These are phyloP conservation scores for Hypoxylon sp. DNA, from an alignment of 2,329 filamentous ascomycete genomes.

Conservation along the genomic window DNA sequence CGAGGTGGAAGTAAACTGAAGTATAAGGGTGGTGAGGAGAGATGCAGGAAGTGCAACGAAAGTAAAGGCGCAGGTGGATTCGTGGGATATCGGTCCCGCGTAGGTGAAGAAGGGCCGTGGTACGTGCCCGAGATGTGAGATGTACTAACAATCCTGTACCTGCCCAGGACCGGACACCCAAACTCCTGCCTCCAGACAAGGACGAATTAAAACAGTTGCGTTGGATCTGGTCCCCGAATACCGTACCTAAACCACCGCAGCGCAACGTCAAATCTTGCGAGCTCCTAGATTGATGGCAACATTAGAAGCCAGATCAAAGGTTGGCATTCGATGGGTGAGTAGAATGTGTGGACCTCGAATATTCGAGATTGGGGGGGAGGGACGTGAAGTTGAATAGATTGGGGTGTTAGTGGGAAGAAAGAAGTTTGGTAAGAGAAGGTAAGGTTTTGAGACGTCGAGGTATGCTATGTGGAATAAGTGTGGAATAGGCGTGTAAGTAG, in stretches of 20 bases:
- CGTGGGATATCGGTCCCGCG: conserved; percentile 20
- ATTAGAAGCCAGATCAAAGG: conserved; percentile 24
- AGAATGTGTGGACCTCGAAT: conserved; percentile 13
- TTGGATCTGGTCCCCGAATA: conserved; percentile 14
- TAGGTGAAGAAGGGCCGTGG: conserved; percentile 16
- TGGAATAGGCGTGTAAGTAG: conserved; percentile 27
- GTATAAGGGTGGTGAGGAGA: too few species aligned
- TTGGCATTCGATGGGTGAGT: conserved; percentile 4
- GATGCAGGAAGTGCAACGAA: not conserved
- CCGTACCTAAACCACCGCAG: conserved; percentile 23
- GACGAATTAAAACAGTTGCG: conserved; percentile 20
- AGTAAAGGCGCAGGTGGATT: conserved; percentile 16
- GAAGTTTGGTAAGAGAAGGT: conserved; percentile 12
- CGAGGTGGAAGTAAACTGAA: not conserved
- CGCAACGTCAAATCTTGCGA: conserved; percentile 31
- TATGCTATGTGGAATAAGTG: conserved; percentile 27
- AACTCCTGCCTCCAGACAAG: conserved; percentile 12
- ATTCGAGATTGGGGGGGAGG: conserved; percentile 8
- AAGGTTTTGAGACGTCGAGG: conserved; percentile 37
- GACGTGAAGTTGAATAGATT: conserved; percentile 3
- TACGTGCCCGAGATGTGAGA: conserved; percentile 21
- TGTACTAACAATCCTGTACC: conserved; percentile 12
- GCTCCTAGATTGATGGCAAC: conserved; percentile 28
- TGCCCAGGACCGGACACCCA: conserved; percentile 13
- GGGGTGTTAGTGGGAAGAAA: conserved; percentile 26